Percentiles rank a stretch among this genome's conserved stretches.
These are phyloP conservation scores for Oryza meridionalis DNA, from an alignment of 176 grass and related monocot genomes.

Conservation along the genomic window DNA sequence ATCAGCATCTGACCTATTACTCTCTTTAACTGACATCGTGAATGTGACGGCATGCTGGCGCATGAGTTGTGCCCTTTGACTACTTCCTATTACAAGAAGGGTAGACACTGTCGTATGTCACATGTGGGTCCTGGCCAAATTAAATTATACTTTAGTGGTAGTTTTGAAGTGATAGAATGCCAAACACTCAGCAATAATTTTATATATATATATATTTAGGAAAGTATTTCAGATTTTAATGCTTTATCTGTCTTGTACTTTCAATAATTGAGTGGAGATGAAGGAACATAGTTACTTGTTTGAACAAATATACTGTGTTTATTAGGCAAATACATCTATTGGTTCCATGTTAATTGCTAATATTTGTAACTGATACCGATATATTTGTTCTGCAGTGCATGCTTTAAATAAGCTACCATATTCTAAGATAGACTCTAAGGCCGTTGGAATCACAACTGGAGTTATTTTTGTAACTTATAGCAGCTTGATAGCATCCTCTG, in stretches of 20 bases:
- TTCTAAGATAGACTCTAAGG: slow-evolving; percentile 95
- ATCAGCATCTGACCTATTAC: background rate
- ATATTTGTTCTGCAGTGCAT: slow-evolving; percentile 84
- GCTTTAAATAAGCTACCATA: slow-evolving; percentile 93
- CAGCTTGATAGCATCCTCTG: slow-evolving; percentile 95
- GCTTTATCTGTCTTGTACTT: slow-evolving; percentile 19
- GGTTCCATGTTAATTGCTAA: slow-evolving; percentile 27
- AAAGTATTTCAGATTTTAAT: slow-evolving; percentile 11
- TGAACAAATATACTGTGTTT: slow-evolving; percentile 6
- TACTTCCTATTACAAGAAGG: background rate
- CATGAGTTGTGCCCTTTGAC: no score
- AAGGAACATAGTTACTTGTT: slow-evolving; percentile 7
- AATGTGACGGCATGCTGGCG: background rate
- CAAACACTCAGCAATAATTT: background rate
- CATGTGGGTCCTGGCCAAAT: background rate
- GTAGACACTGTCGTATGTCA: background rate
- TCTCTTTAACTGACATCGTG: no score
- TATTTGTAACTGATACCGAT: slow-evolving; percentile 36
- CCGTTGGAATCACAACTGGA: slow-evolving; percentile 81
- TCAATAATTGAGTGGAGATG: slow-evolving; percentile 29
- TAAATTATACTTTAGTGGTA: no score
- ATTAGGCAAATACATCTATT: background rate
- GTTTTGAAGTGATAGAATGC: slow-evolving; percentile 10
- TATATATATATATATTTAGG: background rate
- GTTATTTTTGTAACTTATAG: slow-evolving; percentile 98